Conservation (phyloP, 495 filamentous ascomycete genomes). For the Podospora pseudocomata region DNA sequence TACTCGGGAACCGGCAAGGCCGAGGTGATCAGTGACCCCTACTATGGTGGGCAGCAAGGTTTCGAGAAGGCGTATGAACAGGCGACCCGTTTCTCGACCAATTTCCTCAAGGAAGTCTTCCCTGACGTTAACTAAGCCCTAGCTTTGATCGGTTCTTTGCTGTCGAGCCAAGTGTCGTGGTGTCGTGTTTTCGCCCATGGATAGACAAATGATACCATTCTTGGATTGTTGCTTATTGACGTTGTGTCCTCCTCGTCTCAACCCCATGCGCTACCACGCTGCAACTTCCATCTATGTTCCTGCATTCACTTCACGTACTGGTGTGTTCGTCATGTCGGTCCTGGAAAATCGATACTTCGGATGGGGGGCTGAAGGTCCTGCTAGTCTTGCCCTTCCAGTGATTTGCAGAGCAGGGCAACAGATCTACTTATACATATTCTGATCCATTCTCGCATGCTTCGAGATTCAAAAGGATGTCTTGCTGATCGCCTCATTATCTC, state of each 20-base stretch:
- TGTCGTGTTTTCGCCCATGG: not conserved
- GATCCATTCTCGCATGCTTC: not conserved
- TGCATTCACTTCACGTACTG: not conserved
- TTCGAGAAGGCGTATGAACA: constrained; percentile 88
- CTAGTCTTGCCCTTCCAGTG: not conserved
- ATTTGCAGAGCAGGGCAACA: constrained; percentile 1
- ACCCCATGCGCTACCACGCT: not conserved
- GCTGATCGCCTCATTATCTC: not conserved
- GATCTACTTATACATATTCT: constrained; percentile 4
- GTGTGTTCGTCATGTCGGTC: not conserved
- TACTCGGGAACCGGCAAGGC: constrained; percentile 62
- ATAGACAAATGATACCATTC: constrained; percentile 14
- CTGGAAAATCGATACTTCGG: not conserved
- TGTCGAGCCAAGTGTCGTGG: not conserved
- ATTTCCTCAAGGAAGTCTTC: constrained; percentile 59
- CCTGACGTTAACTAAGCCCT: constrained; percentile 32
- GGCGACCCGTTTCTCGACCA: constrained; percentile 70
- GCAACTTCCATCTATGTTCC: not conserved
- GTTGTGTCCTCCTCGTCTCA: not conserved
- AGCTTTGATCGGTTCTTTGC: not conserved
- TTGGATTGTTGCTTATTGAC: not conserved
- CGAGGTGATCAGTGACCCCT: constrained; percentile 84
- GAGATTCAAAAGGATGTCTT: not conserved
- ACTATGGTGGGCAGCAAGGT: constrained; percentile 79
- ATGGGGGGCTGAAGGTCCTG: not conserved